Conservation (phyloP, 2,329 filamentous ascomycete genomes). For the Orbilia ellipsospora region DNA sequence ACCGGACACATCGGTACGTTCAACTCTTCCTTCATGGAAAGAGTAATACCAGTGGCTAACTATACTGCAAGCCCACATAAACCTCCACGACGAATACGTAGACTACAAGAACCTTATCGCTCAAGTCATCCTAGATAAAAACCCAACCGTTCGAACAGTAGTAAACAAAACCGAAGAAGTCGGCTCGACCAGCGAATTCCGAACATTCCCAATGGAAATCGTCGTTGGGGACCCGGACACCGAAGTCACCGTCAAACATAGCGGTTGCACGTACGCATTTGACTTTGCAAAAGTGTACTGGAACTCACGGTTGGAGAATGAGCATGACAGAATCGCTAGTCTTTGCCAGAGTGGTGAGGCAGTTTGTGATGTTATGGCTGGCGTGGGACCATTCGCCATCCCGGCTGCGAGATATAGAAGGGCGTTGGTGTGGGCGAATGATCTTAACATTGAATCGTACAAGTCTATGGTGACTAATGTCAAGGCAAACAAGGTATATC, state of each 20-base stretch:
- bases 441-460: conserved; percentile 92
- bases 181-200: conserved; percentile 83
- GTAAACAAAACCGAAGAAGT: conserved; percentile 96
- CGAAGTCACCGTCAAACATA: conserved; percentile 83
- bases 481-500: conserved; percentile 77
- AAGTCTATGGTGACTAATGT: conserved; percentile 77
- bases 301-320: conserved; percentile 90
- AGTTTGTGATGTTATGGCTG: conserved; percentile 96
- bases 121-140: conserved; percentile 89
- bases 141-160: conserved; percentile 80
- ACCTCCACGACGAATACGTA: conserved; percentile 82
- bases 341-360: conserved; percentile 85
- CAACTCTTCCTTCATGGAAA: conserved; percentile 12
- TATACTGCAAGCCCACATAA: conserved; percentile 77
- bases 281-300: conserved; percentile 98
- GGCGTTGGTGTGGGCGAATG: conserved; percentile 96
- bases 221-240: conserved; percentile 83
- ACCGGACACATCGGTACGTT: conserved; percentile 83
- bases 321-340: conserved; percentile 81
- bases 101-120: conserved; percentile 89
- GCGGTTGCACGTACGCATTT: conserved; percentile 86
- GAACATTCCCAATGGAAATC: conserved; percentile 93
- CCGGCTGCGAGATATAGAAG: conserved; percentile 83
- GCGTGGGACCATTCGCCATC: conserved; percentile 92
- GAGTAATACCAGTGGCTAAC: background rate